A percentile compares a stretch with the other conserved stretches of the same genome.
Conservation (phyloP, 1,284 basidiomycete genomes). For the Melanopsichium pennsylvanicum region DNA sequence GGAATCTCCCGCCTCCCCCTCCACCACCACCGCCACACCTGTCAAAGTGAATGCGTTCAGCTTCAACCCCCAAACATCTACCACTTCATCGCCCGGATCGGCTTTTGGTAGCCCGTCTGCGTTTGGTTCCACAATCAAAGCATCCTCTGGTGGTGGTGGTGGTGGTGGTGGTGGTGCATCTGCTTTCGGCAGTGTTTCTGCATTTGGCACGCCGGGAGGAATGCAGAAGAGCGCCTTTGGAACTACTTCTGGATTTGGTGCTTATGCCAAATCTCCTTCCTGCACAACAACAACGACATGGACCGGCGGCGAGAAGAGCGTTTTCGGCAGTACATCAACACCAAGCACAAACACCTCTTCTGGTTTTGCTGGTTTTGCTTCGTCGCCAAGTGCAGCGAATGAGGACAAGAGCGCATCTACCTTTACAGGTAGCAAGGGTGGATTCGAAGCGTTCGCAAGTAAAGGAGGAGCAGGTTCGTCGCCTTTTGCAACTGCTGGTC, state of each 20-base stretch:
- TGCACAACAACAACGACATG: no score
- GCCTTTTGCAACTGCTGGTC: constrained; percentile 14
- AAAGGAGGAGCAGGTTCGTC: no score
- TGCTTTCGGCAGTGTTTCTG: constrained; percentile 10
- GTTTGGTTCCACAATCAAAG: constrained; percentile 1
- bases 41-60: constrained; percentile 24
- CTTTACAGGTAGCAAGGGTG: no score
- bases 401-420: no score
- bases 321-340: no score
- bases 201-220: constrained; percentile 6
- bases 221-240: not conserved
- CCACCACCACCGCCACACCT: not conserved
- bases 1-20: no score
- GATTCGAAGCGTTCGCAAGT: constrained; percentile 26
- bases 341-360: no score
- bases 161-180: no score
- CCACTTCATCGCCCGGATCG: not conserved
- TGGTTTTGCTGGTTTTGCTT: not conserved
- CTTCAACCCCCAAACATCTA: constrained; percentile 10
- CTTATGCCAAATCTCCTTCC: not conserved
- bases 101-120: constrained; percentile 13
- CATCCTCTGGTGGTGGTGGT: no score
- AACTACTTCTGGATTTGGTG: not conserved
- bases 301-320: no score
- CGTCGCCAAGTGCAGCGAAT: not conserved